Evolutionary conservation across 257 asterid species (phyloP).

Genomic region (Solanum habrochaites): DNA sequence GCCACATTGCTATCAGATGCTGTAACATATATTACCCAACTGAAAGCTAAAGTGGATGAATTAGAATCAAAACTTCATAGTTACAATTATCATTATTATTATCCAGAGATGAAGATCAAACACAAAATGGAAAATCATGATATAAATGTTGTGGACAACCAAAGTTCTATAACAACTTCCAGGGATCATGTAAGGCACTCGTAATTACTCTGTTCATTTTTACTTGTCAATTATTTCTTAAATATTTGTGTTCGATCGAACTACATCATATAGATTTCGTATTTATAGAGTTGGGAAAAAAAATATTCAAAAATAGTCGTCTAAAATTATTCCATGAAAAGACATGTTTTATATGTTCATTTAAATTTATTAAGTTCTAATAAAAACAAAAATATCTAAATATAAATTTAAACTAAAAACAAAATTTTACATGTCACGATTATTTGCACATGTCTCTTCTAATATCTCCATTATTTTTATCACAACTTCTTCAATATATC

Average conservation of each 20-base stretch:
- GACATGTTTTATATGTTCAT: no score
- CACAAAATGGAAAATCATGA: conserved; percentile 6
- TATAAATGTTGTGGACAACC: conserved; percentile 5
- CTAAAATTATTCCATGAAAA: no score
- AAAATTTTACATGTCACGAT: no score
- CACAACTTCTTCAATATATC: background rate
- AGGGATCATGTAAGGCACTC: background rate
- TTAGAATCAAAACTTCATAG: conserved; percentile 20
- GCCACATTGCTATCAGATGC: conserved; percentile 71
- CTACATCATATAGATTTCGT: no score
- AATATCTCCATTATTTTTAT: background rate
- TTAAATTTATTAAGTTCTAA: no score
- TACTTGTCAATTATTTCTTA: no score
- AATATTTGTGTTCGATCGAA: no score
- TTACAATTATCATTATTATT: background rate
- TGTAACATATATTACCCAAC: conserved; percentile 57
- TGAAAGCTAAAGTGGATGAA: conserved; percentile 39
- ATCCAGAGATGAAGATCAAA: conserved; percentile 9
- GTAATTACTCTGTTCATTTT: background rate
- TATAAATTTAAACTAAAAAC: no score
- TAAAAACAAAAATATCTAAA: no score
- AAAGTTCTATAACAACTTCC: conserved; percentile 16
- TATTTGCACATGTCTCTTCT: background rate
- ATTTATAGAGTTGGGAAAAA: no score
- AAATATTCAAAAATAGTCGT: no score